Evolutionary conservation across 345 rosid species (phyloP), one percentile per base, ranked within the genome.

Genomic region (Microthlaspi erraticum): DNA sequence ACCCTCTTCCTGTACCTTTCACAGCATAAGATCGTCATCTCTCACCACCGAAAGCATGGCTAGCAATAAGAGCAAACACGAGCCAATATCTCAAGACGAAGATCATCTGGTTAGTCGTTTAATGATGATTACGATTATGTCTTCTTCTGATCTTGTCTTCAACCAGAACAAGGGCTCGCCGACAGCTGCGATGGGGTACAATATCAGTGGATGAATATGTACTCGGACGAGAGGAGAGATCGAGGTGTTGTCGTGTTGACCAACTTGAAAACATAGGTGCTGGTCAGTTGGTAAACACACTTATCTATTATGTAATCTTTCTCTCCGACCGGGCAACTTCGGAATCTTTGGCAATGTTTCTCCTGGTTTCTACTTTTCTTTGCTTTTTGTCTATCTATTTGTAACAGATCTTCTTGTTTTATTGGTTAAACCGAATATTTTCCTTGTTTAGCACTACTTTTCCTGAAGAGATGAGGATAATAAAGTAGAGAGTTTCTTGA

Each of bases 311-410:
- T 6, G 59, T 37, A 19, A 29, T 12, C 57, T 54, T 33, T 68
- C 48, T 68, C 64, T 75, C 55, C 18, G 38, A 36, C 70, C 79
- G 79, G 74, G 79, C 79, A 75, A 75, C 34, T 75, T 75, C 79
- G 18, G 70, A 54, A 68, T 52, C 78, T 75, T 75, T 75, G 79
- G 79, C 79, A 75, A 42, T 74, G 78, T 74, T 60, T 66, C 53
- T 66, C 46, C 66, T 23, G 60, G 31, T 65, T 26, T 71, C n/a
- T 17, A 7, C 11, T 9, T 31, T 39, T 66, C 8, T 56, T 54
- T 56, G 42, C 46, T 20, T 20, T 17, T 32, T 19, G 6, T 63
- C 26, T 51, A 39, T 61, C 48, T 63, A 20, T 42, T 19, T 74
- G 54, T 59, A 12, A n/a, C 41, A 57, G 23, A 17, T 37, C 16